Percentiles rank a stretch among this genome's conserved stretches.
Evolutionary conservation across 345 rosid species (phyloP).

Genomic region (Populus pruinosa): DNA sequence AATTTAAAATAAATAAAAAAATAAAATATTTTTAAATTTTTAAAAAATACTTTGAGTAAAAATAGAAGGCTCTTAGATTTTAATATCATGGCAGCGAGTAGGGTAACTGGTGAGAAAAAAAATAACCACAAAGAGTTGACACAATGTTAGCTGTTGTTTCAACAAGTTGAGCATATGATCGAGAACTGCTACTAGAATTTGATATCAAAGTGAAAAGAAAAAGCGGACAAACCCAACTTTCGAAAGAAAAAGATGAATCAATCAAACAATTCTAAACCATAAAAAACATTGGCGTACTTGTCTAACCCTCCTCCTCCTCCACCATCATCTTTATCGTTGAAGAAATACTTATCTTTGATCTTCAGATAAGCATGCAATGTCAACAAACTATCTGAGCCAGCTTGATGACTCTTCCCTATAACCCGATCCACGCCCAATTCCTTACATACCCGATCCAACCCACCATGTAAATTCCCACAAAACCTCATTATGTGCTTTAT

Average conservation of each 20-base stretch:
- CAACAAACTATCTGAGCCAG: slow-evolving; percentile 85
- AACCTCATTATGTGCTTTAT: slow-evolving; percentile 76
- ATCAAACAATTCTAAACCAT: slow-evolving; percentile 44
- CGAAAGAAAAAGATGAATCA: slow-evolving; percentile 1
- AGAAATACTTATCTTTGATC: slow-evolving; percentile 61
- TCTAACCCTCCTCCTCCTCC: slow-evolving; percentile 37
- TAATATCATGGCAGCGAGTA: too few species aligned
- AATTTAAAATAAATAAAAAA: too few species aligned
- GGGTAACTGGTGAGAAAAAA: too few species aligned
- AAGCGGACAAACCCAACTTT: background rate
- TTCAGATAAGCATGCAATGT: slow-evolving; percentile 80
- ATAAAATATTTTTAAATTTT: too few species aligned
- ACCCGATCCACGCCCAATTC: slow-evolving; percentile 55
- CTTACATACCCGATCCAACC: slow-evolving; percentile 66
- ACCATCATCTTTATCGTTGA: slow-evolving; percentile 23
- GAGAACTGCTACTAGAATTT: background rate
- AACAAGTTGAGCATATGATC: too few species aligned
- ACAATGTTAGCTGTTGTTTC: too few species aligned
- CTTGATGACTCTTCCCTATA: slow-evolving; percentile 86
- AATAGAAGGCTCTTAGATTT: too few species aligned
- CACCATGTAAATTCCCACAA: slow-evolving; percentile 60
- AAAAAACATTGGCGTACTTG: slow-evolving; percentile 71
- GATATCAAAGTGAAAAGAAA: background rate
- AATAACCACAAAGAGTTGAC: too few species aligned
- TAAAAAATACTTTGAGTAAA: too few species aligned